Conservation (phyloP, 768 basidiomycete species). For the Pleurotus ostreatus region DNA sequence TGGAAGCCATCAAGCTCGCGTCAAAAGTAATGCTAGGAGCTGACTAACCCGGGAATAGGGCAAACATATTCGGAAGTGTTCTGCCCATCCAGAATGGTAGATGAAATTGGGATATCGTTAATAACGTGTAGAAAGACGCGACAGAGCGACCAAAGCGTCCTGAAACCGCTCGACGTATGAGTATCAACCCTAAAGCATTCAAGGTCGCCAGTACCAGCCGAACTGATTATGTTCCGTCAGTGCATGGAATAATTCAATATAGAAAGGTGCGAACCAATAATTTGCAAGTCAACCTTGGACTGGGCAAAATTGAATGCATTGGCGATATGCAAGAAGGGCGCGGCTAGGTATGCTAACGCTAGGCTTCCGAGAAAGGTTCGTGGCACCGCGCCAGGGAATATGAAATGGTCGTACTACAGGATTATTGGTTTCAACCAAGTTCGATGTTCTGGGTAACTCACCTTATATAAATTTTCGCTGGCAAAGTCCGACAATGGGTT, state of each 20-base stretch:
- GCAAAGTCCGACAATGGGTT: not conserved
- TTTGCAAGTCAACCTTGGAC: conserved; percentile 66
- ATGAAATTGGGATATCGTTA: conserved; percentile 88
- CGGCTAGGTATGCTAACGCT: conserved; percentile 55
- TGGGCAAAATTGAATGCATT: conserved; percentile 35
- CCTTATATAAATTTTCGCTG: not conserved
- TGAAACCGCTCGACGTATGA: conserved; percentile 59
- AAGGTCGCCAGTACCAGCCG: conserved; percentile 66
- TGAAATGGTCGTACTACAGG: conserved; percentile 82
- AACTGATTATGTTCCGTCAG: conserved; percentile 38
- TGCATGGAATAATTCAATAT: not conserved
- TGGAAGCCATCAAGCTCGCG: not conserved
- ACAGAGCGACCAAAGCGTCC: conserved; percentile 60
- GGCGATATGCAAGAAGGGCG: conserved; percentile 43
- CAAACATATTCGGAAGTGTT: conserved; percentile 94
- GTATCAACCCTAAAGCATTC: conserved; percentile 59
- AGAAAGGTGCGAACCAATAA: conserved; percentile 47
- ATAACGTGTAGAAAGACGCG: conserved; percentile 54
- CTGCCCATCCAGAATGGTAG: conserved; percentile 90
- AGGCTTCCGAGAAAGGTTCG: conserved; percentile 82
- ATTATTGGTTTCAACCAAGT: not conserved
- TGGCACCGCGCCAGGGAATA: conserved; percentile 87
- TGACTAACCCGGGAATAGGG: conserved; percentile 70
- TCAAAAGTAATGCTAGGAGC: conserved; percentile 7
- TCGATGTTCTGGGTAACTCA: not conserved